Percentiles rank a stretch among this genome's conserved stretches.
These are phyloP conservation scores for Aspergillus indologenus DNA, from an alignment of 495 filamentous ascomycete genomes.

Conservation along the genomic window DNA sequence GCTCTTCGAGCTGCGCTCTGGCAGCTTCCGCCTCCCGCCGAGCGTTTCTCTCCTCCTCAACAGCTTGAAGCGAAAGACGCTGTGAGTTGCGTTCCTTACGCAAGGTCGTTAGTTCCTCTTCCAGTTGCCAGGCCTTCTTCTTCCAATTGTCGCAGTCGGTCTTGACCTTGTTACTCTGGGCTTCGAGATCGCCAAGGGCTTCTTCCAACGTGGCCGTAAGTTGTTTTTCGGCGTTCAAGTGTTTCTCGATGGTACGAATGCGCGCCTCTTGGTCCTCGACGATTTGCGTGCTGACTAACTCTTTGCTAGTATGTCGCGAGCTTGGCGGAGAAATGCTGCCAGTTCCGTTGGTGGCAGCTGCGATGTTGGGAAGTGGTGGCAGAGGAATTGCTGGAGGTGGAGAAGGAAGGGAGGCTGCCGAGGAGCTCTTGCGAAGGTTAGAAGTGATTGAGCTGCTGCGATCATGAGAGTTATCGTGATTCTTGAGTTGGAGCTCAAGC, in stretches of 20 bases:
- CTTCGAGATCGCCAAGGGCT: conserved; percentile 88
- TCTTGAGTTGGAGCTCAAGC: conserved; percentile 50
- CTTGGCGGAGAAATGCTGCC: conserved; percentile 44
- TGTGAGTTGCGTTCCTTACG: conserved; percentile 65
- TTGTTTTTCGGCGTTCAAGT: conserved; percentile 93
- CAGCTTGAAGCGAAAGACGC: conserved; percentile 82
- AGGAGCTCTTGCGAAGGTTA: conserved; percentile 81
- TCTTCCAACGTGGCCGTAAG: conserved; percentile 92
- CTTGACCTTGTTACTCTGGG: conserved; percentile 80
- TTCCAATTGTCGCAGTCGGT: conserved; percentile 84
- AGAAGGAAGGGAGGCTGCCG: conserved; percentile 79
- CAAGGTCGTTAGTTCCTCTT: conserved; percentile 72
- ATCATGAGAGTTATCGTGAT: conserved; percentile 46
- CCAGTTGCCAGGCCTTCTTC: conserved; percentile 72
- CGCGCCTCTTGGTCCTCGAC: conserved; percentile 90
- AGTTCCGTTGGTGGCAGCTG: conserved; percentile 35
- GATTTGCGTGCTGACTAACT: conserved; percentile 63
- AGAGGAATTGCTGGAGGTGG: conserved; percentile 95
- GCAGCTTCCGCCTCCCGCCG: conserved; percentile 85
- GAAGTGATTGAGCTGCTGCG: conserved; percentile 76
- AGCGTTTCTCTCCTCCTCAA: conserved; percentile 90
- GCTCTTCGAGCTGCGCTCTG: conserved; percentile 80
- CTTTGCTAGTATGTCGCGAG: conserved; percentile 75
- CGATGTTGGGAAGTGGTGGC: conserved; percentile 53
- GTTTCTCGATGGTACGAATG: conserved; percentile 94